Percentiles rank a stretch among this genome's conserved stretches.
Evolutionary conservation across 208 protist species (phyloP).

Genomic region (Angomonas ambiguus): DNA sequence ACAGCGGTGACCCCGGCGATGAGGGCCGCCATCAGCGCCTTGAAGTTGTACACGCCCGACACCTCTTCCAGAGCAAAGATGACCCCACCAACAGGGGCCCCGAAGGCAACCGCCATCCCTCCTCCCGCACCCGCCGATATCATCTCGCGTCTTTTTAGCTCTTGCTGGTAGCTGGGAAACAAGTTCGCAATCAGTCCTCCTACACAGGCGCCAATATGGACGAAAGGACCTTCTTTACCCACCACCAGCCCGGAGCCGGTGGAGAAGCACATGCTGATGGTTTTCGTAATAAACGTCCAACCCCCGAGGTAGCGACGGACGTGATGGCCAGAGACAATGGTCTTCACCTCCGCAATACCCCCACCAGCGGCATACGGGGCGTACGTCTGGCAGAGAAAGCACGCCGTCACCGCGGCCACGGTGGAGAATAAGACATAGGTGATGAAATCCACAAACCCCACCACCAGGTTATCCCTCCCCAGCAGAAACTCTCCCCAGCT

Average conservation of each 20-base stretch:
- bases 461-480: constrained; percentile 32
- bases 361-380: constrained; percentile 74
- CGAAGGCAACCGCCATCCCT: constrained; percentile 77
- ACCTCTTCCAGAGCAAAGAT: constrained; percentile 82
- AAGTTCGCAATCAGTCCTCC: constrained; percentile 48
- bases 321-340: constrained; percentile 72
- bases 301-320: constrained; percentile 61
- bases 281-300: constrained; percentile 77
- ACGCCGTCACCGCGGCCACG: constrained; percentile 30
- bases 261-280: constrained; percentile 65
- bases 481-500: constrained; percentile 63
- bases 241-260: constrained; percentile 74
- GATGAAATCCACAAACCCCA: constrained; percentile 38
- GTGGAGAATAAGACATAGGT: constrained; percentile 55
- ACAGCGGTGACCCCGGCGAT: constrained; percentile 80
- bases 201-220: constrained; percentile 84
- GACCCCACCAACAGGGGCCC: constrained; percentile 69
- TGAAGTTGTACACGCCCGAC: constrained; percentile 78
- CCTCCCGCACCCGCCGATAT: constrained; percentile 63
- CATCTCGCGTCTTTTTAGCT: constrained; percentile 58
- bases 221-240: constrained; percentile 87
- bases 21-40: constrained; percentile 85
- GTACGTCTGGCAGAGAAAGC: constrained; percentile 59
- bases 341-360: constrained; percentile 89
- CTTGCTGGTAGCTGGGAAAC: constrained; percentile 55